These are phyloP conservation scores for Cladosporium sp. DNA, from an alignment of 2,329 filamentous ascomycete species.

Conservation along the genomic window DNA sequence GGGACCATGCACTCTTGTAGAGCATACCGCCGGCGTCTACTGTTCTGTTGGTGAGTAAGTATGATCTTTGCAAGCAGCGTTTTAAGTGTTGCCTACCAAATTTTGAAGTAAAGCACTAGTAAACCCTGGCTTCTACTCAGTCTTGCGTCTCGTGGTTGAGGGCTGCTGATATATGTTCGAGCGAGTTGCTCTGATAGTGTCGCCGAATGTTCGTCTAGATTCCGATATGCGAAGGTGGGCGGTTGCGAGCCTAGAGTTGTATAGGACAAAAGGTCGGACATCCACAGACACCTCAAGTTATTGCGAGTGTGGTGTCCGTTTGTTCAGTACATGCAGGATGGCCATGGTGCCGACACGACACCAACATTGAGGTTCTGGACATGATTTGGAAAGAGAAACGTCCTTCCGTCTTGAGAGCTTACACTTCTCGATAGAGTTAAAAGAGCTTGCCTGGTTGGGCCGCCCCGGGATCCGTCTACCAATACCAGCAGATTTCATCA, in stretches of 20 bases:
- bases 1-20: not conserved
- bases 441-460: not conserved
- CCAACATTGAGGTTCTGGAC: not conserved
- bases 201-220: not conserved
- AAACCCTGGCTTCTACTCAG: not conserved
- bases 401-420: not conserved
- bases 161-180: not conserved
- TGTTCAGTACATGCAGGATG: not conserved
- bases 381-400: not conserved
- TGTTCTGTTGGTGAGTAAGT: not conserved
- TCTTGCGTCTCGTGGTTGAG: not conserved
- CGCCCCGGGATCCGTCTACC: not conserved
- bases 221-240: not conserved
- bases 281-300: not conserved
- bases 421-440: conserved; percentile 9
- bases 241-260: not conserved
- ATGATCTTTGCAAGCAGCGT: not conserved
- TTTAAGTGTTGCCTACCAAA: not conserved
- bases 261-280: not conserved
- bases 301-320: not conserved
- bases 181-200: not conserved
- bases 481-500: not conserved
- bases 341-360: not conserved
- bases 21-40: not conserved
- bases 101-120: not conserved